A percentile compares a stretch with the other conserved stretches of the same genome.
Evolutionary conservation across 2,329 filamentous ascomycete genomes (phyloP).

Genomic region (Stenocarpella maydis): DNA sequence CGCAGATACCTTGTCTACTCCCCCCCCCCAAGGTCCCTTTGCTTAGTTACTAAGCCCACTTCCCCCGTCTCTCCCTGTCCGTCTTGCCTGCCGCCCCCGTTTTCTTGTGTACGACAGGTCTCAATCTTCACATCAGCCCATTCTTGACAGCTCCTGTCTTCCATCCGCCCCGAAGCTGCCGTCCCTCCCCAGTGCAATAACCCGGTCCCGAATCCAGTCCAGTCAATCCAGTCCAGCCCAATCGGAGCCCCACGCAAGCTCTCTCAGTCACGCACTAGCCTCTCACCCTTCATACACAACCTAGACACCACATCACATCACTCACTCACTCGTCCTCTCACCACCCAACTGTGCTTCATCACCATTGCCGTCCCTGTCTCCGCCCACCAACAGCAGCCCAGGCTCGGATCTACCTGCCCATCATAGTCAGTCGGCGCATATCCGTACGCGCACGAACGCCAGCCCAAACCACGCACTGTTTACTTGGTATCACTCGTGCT

Average conservation of each 20-base stretch:
- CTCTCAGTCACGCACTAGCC: not conserved
- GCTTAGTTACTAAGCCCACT: too few relatives aligned
- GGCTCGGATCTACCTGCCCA: conserved; percentile 20
- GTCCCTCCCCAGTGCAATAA: not conserved
- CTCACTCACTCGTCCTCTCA: not conserved
- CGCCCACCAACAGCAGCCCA: not conserved
- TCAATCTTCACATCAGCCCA: conserved; percentile 17
- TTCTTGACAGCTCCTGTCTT: conserved; percentile 7
- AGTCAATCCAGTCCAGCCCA: not conserved
- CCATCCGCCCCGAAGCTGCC: not conserved
- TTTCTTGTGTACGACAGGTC: conserved; percentile 1
- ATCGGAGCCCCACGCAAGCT: conserved; percentile 5
- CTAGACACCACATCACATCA: not conserved
- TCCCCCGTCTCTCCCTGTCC: too few relatives aligned
- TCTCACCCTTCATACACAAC: not conserved
- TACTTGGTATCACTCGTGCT: not conserved
- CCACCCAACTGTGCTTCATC: not conserved
- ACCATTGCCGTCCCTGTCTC: not conserved
- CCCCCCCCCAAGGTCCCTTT: too few relatives aligned
- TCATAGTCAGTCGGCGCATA: not conserved
- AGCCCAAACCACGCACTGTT: not conserved
- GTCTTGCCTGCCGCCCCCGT: not conserved
- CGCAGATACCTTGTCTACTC: too few relatives aligned
- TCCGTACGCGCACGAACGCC: not conserved
- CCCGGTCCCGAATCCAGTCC: too few relatives aligned